Evolutionary conservation across 2,329 filamentous ascomycete species (phyloP).

Genomic region (Cladosporium sp.): DNA sequence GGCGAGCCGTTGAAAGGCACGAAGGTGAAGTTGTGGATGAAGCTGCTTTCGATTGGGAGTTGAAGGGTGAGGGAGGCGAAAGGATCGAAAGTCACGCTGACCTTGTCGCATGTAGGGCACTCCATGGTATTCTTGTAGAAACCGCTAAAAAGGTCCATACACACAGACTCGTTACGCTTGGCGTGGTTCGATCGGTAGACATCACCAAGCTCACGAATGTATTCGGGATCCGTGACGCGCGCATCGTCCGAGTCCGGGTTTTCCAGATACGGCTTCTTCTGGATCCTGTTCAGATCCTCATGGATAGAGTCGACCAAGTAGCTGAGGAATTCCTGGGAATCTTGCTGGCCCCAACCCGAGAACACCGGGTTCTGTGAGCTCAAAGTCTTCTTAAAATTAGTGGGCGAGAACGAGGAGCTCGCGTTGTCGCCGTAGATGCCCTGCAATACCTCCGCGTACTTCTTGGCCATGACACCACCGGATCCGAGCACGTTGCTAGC

Average conservation of each 20-base stretch:
- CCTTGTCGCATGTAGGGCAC: slow-evolving; percentile 84
- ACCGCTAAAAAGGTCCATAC: slow-evolving; percentile 91
- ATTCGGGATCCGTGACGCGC: slow-evolving; percentile 75
- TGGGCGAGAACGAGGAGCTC: slow-evolving; percentile 65
- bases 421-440: slow-evolving; percentile 69
- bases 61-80: slow-evolving; percentile 93
- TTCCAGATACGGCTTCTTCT: slow-evolving; percentile 94
- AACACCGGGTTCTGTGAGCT: slow-evolving; percentile 79
- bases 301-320: slow-evolving; percentile 92
- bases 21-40: slow-evolving; percentile 68
- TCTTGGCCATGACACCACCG: slow-evolving; percentile 76
- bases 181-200: slow-evolving; percentile 89
- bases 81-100: slow-evolving; percentile 97
- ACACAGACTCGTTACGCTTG: slow-evolving; percentile 86
- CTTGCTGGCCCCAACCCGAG: slow-evolving; percentile 91
- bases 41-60: slow-evolving; percentile 78
- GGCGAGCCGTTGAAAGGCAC: slow-evolving; percentile 68
- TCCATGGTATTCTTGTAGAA: slow-evolving; percentile 98
- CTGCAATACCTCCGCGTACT: slow-evolving; percentile 69
- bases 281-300: slow-evolving; percentile 88
- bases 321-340: slow-evolving; percentile 93
- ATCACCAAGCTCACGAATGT: slow-evolving; percentile 77
- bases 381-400: slow-evolving; percentile 74
- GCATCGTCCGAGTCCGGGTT: slow-evolving; percentile 97
- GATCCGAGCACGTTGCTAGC: slow-evolving; percentile 77